Base-by-base conservation (phyloP, 257 asterid genomes). In the Rhazya stricta region DNA sequence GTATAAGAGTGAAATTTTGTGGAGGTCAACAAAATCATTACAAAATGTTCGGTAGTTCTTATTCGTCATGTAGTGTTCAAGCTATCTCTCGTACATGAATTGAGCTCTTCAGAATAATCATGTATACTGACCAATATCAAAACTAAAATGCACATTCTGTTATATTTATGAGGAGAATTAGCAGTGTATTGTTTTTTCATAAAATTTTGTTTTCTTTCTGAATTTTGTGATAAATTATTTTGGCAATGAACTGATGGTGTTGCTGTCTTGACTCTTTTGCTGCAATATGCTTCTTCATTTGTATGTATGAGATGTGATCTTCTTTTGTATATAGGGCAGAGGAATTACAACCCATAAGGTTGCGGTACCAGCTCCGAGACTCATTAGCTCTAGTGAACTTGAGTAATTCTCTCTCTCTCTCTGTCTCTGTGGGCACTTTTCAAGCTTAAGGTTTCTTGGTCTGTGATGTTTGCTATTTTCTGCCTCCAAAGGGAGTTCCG, bases 321-420 rank as follows among this genome's bases (percentile, higher is more conserved):
- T 29, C 16, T 43, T 34, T 21, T 76, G 32, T 48, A 11, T 82
- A 66, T 86, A 92, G 98, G 99, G 96, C 54, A 97, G 98, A 81
- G 99, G 98, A 77, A 78, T 87, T 84, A 71, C 84, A 77, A 82
- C 87, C 71, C 90, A 87, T 83, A 92, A 83, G 84, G 83, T 84
- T 73, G 86, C 78, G 81, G 74, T 79, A 68, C 97, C 97, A 56
- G 92, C 98, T 36, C 96, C 93, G 79, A 91, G 99, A 81, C 86
- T 95, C 81, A 91, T 95, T 83, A 86, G 94, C 86, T 71, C 91
- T 57, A 87, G 97, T 80, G 99, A 95, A 88, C 96, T 95, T 7
- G 96, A 89, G 98, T 92, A 95, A 91, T 79, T 82, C 75, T 16
- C 79, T 68, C 81, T 74, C 61, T 32, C 74, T 74, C 19, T 21